These are phyloP conservation scores for Rhodotorula sp. DNA, from an alignment of 1,284 basidiomycete genomes.

Conservation along the genomic window DNA sequence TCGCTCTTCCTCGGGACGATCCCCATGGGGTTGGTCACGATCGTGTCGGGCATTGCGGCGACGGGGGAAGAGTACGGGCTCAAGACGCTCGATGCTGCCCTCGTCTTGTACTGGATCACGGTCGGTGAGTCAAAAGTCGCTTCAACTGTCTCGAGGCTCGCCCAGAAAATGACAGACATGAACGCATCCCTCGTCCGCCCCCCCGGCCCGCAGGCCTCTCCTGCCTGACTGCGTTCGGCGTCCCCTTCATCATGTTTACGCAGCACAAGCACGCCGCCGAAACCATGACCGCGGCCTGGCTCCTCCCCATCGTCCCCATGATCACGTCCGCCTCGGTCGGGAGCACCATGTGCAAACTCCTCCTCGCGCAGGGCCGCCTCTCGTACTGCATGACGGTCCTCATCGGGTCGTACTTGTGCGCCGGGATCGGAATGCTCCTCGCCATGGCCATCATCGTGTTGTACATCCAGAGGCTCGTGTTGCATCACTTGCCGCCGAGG, in stretches of 20 bases:
- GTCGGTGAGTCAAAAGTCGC: slow-evolving; percentile 20
- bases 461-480: slow-evolving; percentile 43
- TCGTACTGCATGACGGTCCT: slow-evolving; percentile 41
- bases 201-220: slow-evolving; percentile 18
- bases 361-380: slow-evolving; percentile 21
- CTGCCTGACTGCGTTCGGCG: slow-evolving; percentile 34
- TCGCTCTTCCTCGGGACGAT: slow-evolving; percentile 41
- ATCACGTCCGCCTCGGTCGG: slow-evolving; percentile 43
- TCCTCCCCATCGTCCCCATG: slow-evolving; percentile 45
- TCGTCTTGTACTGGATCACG: slow-evolving; percentile 45
- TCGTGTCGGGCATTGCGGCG: slow-evolving; percentile 39
- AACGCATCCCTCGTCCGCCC: too few species aligned
- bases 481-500: slow-evolving; percentile 43
- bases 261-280: slow-evolving; percentile 41
- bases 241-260: slow-evolving; percentile 42
- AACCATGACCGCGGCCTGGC: slow-evolving; percentile 44
- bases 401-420: slow-evolving; percentile 42
- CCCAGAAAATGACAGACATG: neutral
- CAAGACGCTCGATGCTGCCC: slow-evolving; percentile 30
- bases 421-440: slow-evolving; percentile 39
- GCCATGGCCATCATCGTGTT: slow-evolving; percentile 41
- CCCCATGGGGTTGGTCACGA: slow-evolving; percentile 43
- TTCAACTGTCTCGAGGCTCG: accelerated
- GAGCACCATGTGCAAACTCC: slow-evolving; percentile 38
- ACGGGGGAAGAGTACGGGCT: slow-evolving; percentile 42